Evolutionary conservation across 2,329 filamentous ascomycete species (phyloP), one percentile per base, ranked within the genome.

Genomic region (Aspergillus udagawae): DNA sequence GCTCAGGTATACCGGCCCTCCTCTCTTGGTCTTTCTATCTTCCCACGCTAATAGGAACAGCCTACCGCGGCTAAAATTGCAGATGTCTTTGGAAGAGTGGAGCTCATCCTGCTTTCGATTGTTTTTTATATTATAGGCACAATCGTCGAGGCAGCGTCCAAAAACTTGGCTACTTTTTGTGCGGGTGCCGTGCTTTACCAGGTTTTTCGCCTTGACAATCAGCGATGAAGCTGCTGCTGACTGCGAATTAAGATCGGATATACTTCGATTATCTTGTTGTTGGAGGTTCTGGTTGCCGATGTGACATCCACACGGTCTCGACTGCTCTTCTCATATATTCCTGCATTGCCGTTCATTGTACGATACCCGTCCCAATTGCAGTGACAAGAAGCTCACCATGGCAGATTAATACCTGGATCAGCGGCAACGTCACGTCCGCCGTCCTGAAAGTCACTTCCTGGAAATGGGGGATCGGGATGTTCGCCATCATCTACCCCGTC

Each of bases 391-490:
- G 48, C 41, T 35, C n/a, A 38, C 8, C 55, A 53, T 44, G 21
- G 23, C 52, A 73, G 69, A 76, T 85, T 68, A 87, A 87, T 64
- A 84, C 84, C 0, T 88, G 85, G 85, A 78, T 87, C 14, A 83
- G 82, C 59, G 85, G 85, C 21, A 80, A 83, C 59, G 72, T 88
- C 51, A 79, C 82, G 0, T 66, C 70, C 0, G 77, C 81, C 0
- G 82, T 86, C 0, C 65, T 86, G 21, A 63, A 56, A 0, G 67
- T 66, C 1, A 82, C 82, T 0, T 79, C 75, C 1, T 88, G 85
- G 85, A 72, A 79, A 57, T 87, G 84, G 83, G 85, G 85, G 14
- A 78, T 85, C 25, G 85, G 84, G 60, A 87, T 87, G 83, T 87
- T 82, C 78, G 78, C 77, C 49, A 81, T 87, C 60, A 83, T 86